phyloP scores from a whole-genome alignment of 2,329 filamentous ascomycete species.

The Aspergillus novofumigatus region DNA sequence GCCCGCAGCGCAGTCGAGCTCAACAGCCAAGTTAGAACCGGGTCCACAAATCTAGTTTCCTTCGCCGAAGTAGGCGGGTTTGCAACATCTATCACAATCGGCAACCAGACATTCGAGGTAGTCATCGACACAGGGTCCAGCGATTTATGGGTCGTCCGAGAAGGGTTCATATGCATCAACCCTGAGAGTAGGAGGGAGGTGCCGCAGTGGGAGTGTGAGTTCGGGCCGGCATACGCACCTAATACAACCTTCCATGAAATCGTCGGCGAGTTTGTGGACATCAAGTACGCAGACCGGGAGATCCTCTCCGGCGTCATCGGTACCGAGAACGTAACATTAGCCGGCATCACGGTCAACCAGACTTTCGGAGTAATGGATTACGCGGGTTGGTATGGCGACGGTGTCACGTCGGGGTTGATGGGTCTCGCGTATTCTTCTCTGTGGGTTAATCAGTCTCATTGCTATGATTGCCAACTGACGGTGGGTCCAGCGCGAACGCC shows the following conservation, averaged over 20 bases:
- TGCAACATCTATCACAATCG: slow-evolving; percentile 19
- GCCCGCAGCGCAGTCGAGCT: slow-evolving; percentile 6
- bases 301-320: slow-evolving; percentile 19
- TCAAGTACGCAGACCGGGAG: slow-evolving; percentile 23
- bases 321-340: slow-evolving; percentile 20
- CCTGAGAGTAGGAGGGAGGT: slow-evolving; percentile 1
- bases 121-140: slow-evolving; percentile 48
- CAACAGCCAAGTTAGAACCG: background rate
- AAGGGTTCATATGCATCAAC: slow-evolving; percentile 33
- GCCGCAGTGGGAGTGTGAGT: slow-evolving; percentile 11
- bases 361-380: slow-evolving; percentile 45
- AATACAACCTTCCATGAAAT: slow-evolving; percentile 15
- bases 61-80: slow-evolving; percentile 14
- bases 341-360: slow-evolving; percentile 30
- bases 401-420: slow-evolving; percentile 46
- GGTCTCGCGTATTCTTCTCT: slow-evolving; percentile 50
- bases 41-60: slow-evolving; percentile 9
- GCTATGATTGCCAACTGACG: slow-evolving; percentile 34
- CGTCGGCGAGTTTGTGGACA: slow-evolving; percentile 17
- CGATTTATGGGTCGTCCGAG: slow-evolving; percentile 44
- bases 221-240: slow-evolving; percentile 15
- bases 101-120: slow-evolving; percentile 28
- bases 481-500: slow-evolving; percentile 15
- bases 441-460: background rate
- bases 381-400: slow-evolving; percentile 44